Evolutionary conservation across 176 grass and related monocot species (phyloP), one percentile per base, ranked within the genome.

Genomic region (Oryza punctata): DNA sequence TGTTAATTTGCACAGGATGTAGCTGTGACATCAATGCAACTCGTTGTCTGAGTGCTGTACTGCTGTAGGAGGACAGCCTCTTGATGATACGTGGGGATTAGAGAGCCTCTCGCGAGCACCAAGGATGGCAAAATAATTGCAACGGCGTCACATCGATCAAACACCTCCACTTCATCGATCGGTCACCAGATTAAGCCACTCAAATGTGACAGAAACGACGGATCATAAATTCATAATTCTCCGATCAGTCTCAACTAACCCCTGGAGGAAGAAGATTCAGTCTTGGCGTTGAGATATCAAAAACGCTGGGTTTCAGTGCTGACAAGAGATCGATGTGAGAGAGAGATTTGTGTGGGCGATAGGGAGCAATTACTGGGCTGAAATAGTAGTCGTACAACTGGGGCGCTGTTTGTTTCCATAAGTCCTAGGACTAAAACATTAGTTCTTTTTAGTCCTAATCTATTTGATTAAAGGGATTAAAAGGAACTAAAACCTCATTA

Each of bases 81-180:
- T 41, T 57, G 52, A 15, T 44, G 38, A 70, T 65, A 65, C 81
- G 41, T 75, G 28, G 72, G 44, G n/a, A 27, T 67, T 33, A 8
- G 19, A 24, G n/a, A 21, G 29, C 50, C 12, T 40, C 16, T 54
- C 29, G 68, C 19, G 26, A 60, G 68, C 52, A 46, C n/a, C 28
- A 23, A 25, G 23, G 77, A 74, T n/a, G 85, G 24, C 85, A 33
- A 81, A 81, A 54, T 68, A 75, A 61, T 81, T 59, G 77, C 29
- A 25, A n/a, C 3, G 40, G 9, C 38, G 11, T 57, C 28, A 59
- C 21, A 81, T 87, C 52, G 19, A 57, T 57, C 52, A 57, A 57
- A 21, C 52, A n/a, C 52, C 52, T 57, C 18, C 7, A 57, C 7
- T 57, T n/a, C 52, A 57, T 21, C 52, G 19, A 57, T 21, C 52